These are phyloP conservation scores for Iris pallida DNA, from an alignment of 116 monocot species.

Conservation along the genomic window DNA sequence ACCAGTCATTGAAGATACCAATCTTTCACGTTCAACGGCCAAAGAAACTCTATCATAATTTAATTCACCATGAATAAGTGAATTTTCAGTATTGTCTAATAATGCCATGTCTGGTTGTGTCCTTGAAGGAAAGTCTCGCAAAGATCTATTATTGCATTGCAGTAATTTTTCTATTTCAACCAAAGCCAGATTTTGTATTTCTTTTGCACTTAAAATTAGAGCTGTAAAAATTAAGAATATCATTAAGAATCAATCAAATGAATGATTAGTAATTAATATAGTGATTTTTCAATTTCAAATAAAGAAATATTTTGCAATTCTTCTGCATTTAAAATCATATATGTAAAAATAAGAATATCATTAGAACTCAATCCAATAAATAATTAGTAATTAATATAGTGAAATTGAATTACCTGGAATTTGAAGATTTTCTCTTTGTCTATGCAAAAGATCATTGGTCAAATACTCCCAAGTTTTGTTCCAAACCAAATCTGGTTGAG, in stretches of 20 bases:
- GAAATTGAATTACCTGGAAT: not conserved
- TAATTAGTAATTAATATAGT: too few species aligned
- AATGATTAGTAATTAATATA: too few species aligned
- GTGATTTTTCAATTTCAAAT: too few species aligned
- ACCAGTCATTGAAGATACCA: not conserved
- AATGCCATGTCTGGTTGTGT: not conserved
- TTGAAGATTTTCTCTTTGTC: not conserved
- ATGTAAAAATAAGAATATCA: not conserved
- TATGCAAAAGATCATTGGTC: not conserved
- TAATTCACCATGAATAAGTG: not conserved
- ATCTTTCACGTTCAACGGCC: not conserved
- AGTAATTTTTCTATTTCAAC: not conserved
- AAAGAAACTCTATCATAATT: not conserved
- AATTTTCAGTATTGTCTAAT: not conserved
- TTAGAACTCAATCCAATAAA: too few species aligned
- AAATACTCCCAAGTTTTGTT: not conserved
- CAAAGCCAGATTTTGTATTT: not conserved
- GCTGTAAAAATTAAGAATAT: too few species aligned
- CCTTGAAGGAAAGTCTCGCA: not conserved
- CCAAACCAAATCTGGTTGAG: not conserved
- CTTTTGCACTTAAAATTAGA: not conserved
- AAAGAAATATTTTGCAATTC: too few species aligned
- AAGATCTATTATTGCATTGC: not conserved
- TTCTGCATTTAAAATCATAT: too few species aligned
- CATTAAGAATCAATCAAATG: too few species aligned